Base-by-base conservation (phyloP, 108 stramenopile genomes). In the Fragilaria crotonensis region DNA sequence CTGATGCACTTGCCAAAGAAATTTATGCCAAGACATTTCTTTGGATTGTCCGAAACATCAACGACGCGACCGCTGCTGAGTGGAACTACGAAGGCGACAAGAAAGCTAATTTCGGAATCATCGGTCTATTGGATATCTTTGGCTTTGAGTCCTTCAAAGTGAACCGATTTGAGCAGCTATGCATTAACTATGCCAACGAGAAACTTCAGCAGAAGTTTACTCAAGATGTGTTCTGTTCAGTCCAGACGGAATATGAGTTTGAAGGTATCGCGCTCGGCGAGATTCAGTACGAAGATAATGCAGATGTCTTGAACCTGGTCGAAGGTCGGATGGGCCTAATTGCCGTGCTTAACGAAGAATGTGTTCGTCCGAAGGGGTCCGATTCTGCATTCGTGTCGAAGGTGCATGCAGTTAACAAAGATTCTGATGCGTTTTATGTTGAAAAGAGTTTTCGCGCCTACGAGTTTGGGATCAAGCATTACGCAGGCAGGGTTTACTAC, bases 131-230 rank as follows among this genome's bases (percentile, higher is more conserved):
- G 58, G 97, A 97, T 76, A 96, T 97, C 48, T 97, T 96, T 75
- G 97, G 97, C 2, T 97, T 97, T 59, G 97, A 97, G 69, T 87
- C 84, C 18, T 97, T 97, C 68, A 68, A 77, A 29, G 75, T 87
- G 25, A 94, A 94, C 62, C 75, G 87, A 1, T 89, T 85, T 66
- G 89, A 94, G 63, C 93, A 97, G 78, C 78, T 97, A 17, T 93
- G 94, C 56, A 98, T 98, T 66, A 98, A 98, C 68, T 96, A 90
- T 70, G 93, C 91, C 57, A 98, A 98, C 72, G 97, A 98, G 67
- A 89, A 94, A 57, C 73, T 98, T 11, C 97, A 98, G 70, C 86
- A 92, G 64, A 92, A 92, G 71, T 92, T 86, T 60, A 85, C 85
- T 0, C 64, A 74, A 36, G 90, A 92, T 49, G 85, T 84, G 49